A percentile compares a stretch with the other conserved stretches of the same genome.
Evolutionary conservation across 2,329 filamentous ascomycete species (phyloP).

Genomic region (Fusarium piperis): DNA sequence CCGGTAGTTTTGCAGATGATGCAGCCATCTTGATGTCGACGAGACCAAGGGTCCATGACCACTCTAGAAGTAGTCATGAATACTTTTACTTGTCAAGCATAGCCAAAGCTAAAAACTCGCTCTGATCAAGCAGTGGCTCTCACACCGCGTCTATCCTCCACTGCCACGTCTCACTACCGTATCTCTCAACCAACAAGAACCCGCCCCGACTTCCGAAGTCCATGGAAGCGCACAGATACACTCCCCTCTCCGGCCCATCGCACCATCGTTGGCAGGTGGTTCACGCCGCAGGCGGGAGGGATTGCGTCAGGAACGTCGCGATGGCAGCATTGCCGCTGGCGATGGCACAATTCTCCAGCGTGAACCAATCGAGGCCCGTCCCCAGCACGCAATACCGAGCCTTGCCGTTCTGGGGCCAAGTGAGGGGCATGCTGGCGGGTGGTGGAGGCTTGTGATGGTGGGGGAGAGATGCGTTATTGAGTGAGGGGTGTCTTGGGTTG

Average conservation of each 20-base stretch:
- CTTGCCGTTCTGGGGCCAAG: slow-evolving; percentile 38
- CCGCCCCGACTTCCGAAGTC: slow-evolving; percentile 30
- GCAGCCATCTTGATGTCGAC: background rate
- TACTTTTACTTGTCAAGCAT: background rate
- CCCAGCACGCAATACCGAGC: slow-evolving; percentile 42
- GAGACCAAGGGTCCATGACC: background rate
- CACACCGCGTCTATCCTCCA: background rate
- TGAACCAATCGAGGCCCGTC: slow-evolving; percentile 25
- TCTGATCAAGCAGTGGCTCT: background rate
- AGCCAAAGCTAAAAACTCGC: background rate
- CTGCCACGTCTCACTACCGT: background rate
- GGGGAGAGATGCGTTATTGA: slow-evolving; percentile 5
- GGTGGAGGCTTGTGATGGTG: slow-evolving; percentile 16
- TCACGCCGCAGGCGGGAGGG: slow-evolving; percentile 5
- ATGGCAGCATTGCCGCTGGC: slow-evolving; percentile 39
- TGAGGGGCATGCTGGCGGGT: slow-evolving; percentile 33
- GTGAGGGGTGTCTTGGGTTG: slow-evolving; percentile 7
- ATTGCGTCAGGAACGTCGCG: slow-evolving; percentile 41
- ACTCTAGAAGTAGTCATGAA: background rate
- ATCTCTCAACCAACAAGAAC: background rate
- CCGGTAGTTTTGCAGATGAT: background rate
- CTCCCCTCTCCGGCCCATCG: slow-evolving; percentile 20
- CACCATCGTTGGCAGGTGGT: slow-evolving; percentile 6
- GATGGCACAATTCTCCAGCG: slow-evolving; percentile 37
- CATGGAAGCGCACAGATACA: slow-evolving; percentile 3